A percentile compares a stretch with the other conserved stretches of the same genome.
Conservation (phyloP, 495 filamentous ascomycete genomes). For the Hypoxylon fragiforme region DNA sequence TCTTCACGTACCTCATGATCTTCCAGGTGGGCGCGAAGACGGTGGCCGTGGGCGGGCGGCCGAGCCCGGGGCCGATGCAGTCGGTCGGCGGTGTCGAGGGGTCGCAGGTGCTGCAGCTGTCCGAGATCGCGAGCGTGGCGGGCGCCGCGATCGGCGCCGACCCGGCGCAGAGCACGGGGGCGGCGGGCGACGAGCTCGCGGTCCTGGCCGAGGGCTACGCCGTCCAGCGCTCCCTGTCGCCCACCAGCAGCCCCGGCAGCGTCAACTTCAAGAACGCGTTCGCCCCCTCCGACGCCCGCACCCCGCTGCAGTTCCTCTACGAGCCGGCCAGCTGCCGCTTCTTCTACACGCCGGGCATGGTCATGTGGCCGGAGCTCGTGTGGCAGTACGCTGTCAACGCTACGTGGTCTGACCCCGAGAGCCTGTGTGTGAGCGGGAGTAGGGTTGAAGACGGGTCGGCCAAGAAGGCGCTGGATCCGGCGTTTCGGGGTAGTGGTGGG, state of each 20-base stretch:
- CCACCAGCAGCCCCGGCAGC: conserved; percentile 11
- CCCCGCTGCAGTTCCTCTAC: conserved; percentile 57
- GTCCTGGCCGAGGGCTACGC: conserved; percentile 25
- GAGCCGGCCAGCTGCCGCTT: conserved; percentile 58
- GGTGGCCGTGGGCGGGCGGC: conserved; percentile 62
- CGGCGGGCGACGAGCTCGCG: conserved; percentile 25
- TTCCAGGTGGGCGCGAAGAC: conserved; percentile 58
- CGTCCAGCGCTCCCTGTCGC: not conserved
- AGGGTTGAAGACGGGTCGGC: conserved; percentile 1
- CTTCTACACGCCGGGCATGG: conserved; percentile 54
- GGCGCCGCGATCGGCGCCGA: too few species aligned
- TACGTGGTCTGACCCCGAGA: conserved; percentile 80
- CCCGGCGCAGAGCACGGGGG: conserved; percentile 10
- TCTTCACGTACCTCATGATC: conserved; percentile 62
- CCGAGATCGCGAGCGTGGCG: conserved; percentile 21
- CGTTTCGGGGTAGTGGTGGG: conserved; percentile 3
- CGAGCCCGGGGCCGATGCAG: conserved; percentile 57
- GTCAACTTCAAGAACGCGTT: conserved; percentile 46
- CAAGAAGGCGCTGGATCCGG: conserved; percentile 11
- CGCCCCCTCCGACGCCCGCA: conserved; percentile 31
- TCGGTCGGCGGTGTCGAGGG: conserved; percentile 63
- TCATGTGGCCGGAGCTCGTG: conserved; percentile 44
- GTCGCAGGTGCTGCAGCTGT: conserved; percentile 21
- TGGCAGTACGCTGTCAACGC: conserved; percentile 59
- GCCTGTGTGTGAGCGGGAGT: conserved; percentile 20